Evolutionary conservation across 495 filamentous ascomycete genomes (phyloP).

Genomic region (Aspergillus biplanus): DNA sequence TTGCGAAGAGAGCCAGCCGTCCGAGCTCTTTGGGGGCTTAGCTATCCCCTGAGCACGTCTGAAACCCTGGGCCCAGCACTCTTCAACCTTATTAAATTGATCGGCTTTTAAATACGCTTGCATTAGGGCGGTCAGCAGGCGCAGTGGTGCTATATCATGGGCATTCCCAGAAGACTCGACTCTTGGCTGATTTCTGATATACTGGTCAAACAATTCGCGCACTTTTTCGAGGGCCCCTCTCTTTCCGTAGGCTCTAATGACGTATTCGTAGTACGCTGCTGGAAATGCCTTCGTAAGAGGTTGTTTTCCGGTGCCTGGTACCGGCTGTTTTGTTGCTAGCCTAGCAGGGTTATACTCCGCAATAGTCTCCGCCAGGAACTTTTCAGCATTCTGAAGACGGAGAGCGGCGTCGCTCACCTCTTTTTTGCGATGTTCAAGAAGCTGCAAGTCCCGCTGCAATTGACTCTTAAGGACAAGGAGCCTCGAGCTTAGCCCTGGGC

Average conservation of each 20-base stretch:
- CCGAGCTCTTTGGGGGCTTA: conserved; percentile 17
- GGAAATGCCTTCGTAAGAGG: conserved; percentile 40
- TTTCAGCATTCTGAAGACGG: conserved; percentile 40
- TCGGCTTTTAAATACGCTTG: conserved; percentile 55
- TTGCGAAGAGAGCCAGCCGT: no score
- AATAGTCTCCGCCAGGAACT: conserved; percentile 38
- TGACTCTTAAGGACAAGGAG: conserved; percentile 51
- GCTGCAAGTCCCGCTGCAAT: conserved; percentile 36
- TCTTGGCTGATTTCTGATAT: conserved; percentile 38
- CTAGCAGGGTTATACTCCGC: conserved; percentile 32
- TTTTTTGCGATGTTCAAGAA: conserved; percentile 12
- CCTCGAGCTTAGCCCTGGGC: conserved; percentile 46
- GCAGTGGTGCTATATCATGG: conserved; percentile 49
- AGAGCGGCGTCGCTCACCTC: conserved; percentile 14
- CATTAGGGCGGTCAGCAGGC: conserved; percentile 69
- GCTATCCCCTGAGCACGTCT: conserved; percentile 52
- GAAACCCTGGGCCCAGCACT: conserved; percentile 67
- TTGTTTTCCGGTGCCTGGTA: conserved; percentile 19
- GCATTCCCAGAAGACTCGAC: conserved; percentile 27
- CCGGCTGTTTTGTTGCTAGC: conserved; percentile 30
- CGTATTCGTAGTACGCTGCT: conserved; percentile 56
- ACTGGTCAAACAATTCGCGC: conserved; percentile 59
- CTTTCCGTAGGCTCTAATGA: conserved; percentile 66
- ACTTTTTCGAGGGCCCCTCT: conserved; percentile 57
- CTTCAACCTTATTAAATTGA: conserved; percentile 60